Conservation (phyloP, 805 yeast genomes). For the Ogataea parapolymorpha region DNA sequence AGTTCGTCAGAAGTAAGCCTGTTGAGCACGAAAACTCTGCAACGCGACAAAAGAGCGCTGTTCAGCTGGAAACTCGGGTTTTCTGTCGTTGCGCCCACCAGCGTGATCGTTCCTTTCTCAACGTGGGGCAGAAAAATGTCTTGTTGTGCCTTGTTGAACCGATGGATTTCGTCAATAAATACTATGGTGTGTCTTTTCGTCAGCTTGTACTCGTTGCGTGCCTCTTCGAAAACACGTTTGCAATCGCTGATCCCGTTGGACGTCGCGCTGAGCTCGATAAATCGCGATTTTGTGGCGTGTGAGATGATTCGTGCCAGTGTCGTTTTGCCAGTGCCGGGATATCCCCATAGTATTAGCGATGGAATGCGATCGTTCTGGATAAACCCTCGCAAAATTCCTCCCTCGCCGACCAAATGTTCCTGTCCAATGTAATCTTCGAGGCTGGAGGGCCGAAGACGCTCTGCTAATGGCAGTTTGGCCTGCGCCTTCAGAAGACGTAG, state of each 20-base stretch:
- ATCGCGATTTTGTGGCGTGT: slow-evolving; percentile 46
- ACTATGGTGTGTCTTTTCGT: slow-evolving; percentile 60
- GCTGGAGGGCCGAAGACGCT: slow-evolving; percentile 71
- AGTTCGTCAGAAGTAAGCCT: slow-evolving; percentile 51
- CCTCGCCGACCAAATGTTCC: slow-evolving; percentile 62
- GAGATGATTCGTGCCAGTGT: slow-evolving; percentile 64
- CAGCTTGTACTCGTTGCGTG: slow-evolving; percentile 42
- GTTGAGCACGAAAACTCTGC: slow-evolving; percentile 71
- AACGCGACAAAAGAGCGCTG: slow-evolving; percentile 78
- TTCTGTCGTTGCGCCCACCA: slow-evolving; percentile 97
- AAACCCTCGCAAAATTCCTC: slow-evolving; percentile 65
- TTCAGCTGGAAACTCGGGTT: slow-evolving; percentile 83
- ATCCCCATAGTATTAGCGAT: slow-evolving; percentile 90
- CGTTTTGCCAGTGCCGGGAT: slow-evolving; percentile 95
- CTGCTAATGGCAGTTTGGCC: slow-evolving; percentile 58
- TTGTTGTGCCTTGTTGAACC: slow-evolving; percentile 84
- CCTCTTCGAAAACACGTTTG: slow-evolving; percentile 54
- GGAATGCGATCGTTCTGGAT: slow-evolving; percentile 67
- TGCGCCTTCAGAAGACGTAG: slow-evolving; percentile 20
- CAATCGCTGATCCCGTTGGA: slow-evolving; percentile 65
- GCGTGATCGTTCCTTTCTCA: slow-evolving; percentile 75
- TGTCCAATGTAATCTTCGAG: slow-evolving; percentile 83
- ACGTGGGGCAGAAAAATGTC: slow-evolving; percentile 81
- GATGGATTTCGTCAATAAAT: slow-evolving; percentile 90
- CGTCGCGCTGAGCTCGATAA: slow-evolving; percentile 85